phyloP scores from a whole-genome alignment of 441 rosid genomes.

The Pelargonium myrrhifolium region DNA sequence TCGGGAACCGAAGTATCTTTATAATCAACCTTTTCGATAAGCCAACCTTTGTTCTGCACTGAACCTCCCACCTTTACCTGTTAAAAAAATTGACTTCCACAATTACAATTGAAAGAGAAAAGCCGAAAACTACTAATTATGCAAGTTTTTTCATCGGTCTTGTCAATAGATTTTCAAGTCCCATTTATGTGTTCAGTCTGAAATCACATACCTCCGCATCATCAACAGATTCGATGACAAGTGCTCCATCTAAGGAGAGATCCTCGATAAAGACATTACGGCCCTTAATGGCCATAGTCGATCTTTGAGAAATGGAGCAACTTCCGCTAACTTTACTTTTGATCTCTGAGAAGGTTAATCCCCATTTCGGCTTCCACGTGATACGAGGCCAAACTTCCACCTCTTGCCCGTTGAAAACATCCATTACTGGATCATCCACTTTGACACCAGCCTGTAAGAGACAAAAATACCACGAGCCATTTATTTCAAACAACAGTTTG shows the following conservation, averaged over 20 bases:
- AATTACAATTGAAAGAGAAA: background rate
- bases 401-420: slow-evolving; percentile 77
- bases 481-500: background rate
- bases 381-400: slow-evolving; percentile 91
- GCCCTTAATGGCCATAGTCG: slow-evolving; percentile 65
- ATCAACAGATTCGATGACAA: slow-evolving; percentile 53
- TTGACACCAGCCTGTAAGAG: slow-evolving; percentile 58
- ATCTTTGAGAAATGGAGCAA: slow-evolving; percentile 60
- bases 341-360: slow-evolving; percentile 57
- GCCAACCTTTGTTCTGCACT: slow-evolving; percentile 79
- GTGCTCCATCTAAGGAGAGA: slow-evolving; percentile 77
- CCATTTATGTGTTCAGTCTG: background rate
- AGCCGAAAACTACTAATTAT: background rate
- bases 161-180: background rate
- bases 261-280: slow-evolving; percentile 44
- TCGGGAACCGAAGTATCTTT: slow-evolving; percentile 60
- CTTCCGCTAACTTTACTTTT: slow-evolving; percentile 50
- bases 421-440: slow-evolving; percentile 57
- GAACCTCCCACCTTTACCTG: slow-evolving; percentile 64
- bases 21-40: slow-evolving; percentile 54
- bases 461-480: slow-evolving; percentile 10
- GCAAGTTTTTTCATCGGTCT: background rate
- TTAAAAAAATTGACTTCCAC: background rate
- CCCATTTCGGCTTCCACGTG: slow-evolving; percentile 91
- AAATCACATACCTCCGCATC: slow-evolving; percentile 68